phyloP scores from a whole-genome alignment of 73 alveolate species.

The Symbiodinium pilosum region DNA sequence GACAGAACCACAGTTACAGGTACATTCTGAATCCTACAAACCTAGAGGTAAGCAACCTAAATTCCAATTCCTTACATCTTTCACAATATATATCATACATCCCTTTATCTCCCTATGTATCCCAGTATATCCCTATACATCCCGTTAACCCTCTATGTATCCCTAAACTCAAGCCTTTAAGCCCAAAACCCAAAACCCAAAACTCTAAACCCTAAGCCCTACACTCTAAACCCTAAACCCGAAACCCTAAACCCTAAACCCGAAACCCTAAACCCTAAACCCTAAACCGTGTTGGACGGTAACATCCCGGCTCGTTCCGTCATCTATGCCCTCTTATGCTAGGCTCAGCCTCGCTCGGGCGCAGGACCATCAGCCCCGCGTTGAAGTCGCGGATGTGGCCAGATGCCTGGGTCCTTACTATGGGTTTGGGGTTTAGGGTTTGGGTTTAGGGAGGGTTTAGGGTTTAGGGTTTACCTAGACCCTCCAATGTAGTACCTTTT shows the following conservation, averaged over 20 bases:
- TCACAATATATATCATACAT: too few relatives aligned
- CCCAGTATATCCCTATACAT: too few relatives aligned
- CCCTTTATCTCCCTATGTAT: too few relatives aligned
- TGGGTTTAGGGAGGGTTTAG: background rate
- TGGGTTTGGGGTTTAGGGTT: background rate
- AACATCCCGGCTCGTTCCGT: background rate
- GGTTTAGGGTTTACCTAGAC: background rate
- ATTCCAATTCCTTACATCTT: too few relatives aligned
- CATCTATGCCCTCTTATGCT: background rate
- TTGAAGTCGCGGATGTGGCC: slow-evolving; percentile 43
- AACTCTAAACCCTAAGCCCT: background rate
- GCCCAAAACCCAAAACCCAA: background rate
- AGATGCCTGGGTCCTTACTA: background rate
- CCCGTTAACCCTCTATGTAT: too few relatives aligned
- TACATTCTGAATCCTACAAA: too few relatives aligned
- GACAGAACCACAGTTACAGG: too few relatives aligned
- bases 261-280: background rate
- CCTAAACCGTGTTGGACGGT: background rate
- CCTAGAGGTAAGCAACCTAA: too few relatives aligned
- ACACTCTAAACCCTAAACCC: background rate
- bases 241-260: background rate
- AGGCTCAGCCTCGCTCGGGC: slow-evolving; percentile 26
- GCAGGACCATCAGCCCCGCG: slow-evolving; percentile 82
- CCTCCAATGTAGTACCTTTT: too few relatives aligned
- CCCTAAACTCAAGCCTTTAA: background rate